phyloP scores from a whole-genome alignment of 2,329 filamentous ascomycete species.

The Aspergillus proliferans region DNA sequence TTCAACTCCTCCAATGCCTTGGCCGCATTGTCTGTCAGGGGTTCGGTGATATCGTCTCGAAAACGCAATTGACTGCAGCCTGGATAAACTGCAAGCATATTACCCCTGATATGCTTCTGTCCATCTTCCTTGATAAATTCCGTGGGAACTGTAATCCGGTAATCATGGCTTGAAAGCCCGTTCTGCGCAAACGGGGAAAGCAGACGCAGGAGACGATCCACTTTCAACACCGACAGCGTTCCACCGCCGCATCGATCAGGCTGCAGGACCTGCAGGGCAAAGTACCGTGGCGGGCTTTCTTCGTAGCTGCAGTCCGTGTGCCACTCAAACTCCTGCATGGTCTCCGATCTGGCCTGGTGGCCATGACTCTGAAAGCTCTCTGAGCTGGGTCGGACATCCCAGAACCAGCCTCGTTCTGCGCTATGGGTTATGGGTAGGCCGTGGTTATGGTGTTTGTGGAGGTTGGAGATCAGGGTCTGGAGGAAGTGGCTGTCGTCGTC shows the following conservation, averaged over 20 bases:
- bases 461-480: not conserved
- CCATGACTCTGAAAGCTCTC: constrained; percentile 23
- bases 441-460: not conserved
- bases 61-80: not conserved
- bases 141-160: not conserved
- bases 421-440: not conserved
- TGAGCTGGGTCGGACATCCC: not conserved
- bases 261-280: constrained; percentile 37
- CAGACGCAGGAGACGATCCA: constrained; percentile 17
- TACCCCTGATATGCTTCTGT: not conserved
- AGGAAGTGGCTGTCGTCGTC: not conserved
- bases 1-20: not conserved
- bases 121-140: not conserved
- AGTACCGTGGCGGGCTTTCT: constrained; percentile 28
- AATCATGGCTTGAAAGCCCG: not conserved
- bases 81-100: not conserved
- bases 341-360: constrained; percentile 36
- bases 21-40: not conserved
- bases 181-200: not conserved
- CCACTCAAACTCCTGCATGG: constrained; percentile 39
- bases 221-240: constrained; percentile 34
- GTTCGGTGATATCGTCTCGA: not conserved
- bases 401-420: not conserved
- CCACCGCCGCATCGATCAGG: constrained; percentile 34
- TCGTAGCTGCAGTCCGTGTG: constrained; percentile 42